phyloP scores from a whole-genome alignment of 2,329 filamentous ascomycete genomes.

The Aspergillus piperis region DNA sequence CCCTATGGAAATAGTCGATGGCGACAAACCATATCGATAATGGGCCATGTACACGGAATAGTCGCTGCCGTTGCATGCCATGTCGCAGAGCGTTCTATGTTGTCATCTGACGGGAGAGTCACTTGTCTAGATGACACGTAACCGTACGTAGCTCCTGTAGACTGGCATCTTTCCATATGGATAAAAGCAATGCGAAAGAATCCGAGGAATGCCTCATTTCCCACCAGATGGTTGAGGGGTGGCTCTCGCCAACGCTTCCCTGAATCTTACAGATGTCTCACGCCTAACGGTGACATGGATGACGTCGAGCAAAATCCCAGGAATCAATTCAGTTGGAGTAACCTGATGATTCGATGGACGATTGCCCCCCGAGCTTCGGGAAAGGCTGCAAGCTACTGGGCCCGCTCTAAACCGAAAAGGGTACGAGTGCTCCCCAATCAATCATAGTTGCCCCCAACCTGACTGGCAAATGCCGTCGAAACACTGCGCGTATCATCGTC shows the following conservation, averaged over 20 bases:
- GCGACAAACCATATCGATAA: constrained; percentile 8
- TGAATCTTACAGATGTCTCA: constrained; percentile 17
- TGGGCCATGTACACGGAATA: constrained; percentile 7
- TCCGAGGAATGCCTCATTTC: constrained; percentile 13
- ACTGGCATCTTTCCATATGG: constrained; percentile 15
- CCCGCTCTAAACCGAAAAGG: constrained; percentile 17
- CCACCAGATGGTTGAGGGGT: constrained; percentile 15
- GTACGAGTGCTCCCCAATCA: constrained; percentile 42
- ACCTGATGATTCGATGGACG: constrained; percentile 18
- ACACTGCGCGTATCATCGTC: constrained; percentile 97
- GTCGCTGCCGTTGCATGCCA: constrained; percentile 1
- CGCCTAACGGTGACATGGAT: constrained; percentile 12
- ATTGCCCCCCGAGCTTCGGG: constrained; percentile 16
- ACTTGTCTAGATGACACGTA: constrained; percentile 2
- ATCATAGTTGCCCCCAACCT: constrained; percentile 71
- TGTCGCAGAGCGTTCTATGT: constrained; percentile 10
- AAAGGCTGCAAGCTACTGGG: constrained; percentile 16
- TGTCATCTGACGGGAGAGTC: constrained; percentile 11
- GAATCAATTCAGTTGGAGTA: constrained; percentile 17
- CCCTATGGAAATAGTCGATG: constrained; percentile 6
- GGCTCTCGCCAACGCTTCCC: constrained; percentile 17
- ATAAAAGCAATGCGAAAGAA: constrained; percentile 14
- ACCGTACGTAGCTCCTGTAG: neutral
- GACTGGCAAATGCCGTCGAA: constrained; percentile 94
- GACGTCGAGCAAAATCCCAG: constrained; percentile 16